These are phyloP conservation scores for carrot (Daucus carota) DNA, from an alignment of 129 eudicot genomes.

Conservation along the genomic window DNA sequence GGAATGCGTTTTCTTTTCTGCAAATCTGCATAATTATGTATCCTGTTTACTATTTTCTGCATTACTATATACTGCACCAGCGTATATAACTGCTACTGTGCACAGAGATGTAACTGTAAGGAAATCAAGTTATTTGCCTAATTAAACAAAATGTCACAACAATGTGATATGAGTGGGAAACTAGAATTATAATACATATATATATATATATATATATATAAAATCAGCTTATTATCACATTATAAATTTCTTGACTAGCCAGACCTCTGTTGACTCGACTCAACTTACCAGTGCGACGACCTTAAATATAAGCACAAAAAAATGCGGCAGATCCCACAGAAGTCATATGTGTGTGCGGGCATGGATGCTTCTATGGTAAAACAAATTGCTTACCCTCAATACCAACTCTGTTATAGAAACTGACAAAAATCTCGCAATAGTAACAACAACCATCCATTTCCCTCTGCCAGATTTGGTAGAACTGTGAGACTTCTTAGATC, in stretches of 20 bases:
- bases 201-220: too few species aligned
- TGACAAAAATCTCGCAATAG: constrained; percentile 82
- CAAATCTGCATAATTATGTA: too few species aligned
- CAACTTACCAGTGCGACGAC: too few species aligned
- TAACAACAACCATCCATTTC: constrained; percentile 90
- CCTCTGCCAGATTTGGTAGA: constrained; percentile 73
- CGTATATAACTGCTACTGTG: not conserved
- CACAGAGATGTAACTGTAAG: not conserved
- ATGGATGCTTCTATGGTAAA: not conserved
- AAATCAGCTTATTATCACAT: too few species aligned
- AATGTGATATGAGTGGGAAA: too few species aligned
- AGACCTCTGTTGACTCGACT: too few species aligned
- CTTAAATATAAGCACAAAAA: not conserved
- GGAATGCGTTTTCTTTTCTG: too few species aligned
- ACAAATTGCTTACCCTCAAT: constrained; percentile 46
- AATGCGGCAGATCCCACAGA: not conserved
- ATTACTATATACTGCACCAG: not conserved
- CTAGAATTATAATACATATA: too few species aligned
- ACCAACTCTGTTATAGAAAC: constrained; percentile 68
- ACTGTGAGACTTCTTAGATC: constrained; percentile 44
- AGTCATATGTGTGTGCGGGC: not conserved
- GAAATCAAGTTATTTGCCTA: too few species aligned
- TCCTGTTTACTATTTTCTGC: too few species aligned
- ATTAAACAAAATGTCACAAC: too few species aligned
- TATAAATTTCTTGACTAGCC: too few species aligned